phyloP scores from a whole-genome alignment of 495 filamentous ascomycete genomes.

The Neurospora sp. region DNA sequence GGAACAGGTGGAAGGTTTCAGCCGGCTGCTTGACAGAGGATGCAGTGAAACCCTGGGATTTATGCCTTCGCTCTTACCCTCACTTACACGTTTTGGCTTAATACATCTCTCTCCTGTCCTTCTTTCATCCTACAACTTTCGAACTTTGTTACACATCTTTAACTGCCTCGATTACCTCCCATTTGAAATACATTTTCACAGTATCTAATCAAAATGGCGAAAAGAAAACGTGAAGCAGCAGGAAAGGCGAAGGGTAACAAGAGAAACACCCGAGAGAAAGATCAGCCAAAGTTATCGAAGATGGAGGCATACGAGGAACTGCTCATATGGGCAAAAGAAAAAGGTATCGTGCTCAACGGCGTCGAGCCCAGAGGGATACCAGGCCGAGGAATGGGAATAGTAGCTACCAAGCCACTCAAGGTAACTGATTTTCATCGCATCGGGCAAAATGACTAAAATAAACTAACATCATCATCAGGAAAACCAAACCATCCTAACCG shows the following conservation, averaged over 20 bases:
- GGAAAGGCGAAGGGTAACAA: not conserved
- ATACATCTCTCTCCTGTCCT: not conserved
- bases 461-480: constrained; percentile 22
- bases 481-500: constrained; percentile 47
- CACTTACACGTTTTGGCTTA: not conserved
- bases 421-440: constrained; percentile 26
- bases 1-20: not conserved
- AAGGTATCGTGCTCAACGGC: constrained; percentile 49
- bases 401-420: constrained; percentile 53
- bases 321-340: constrained; percentile 48
- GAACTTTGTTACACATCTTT: not conserved
- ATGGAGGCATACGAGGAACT: constrained; percentile 40
- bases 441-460: not conserved
- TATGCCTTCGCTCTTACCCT: not conserved
- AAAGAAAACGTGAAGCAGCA: not conserved
- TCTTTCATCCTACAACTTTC: not conserved
- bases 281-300: not conserved
- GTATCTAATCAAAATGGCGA: not conserved
- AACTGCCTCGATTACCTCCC: not conserved
- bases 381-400: constrained; percentile 63
- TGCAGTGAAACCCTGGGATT: not conserved
- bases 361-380: constrained; percentile 49
- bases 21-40: not conserved
- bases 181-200: not conserved
- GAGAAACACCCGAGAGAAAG: not conserved